A percentile compares a stretch with the other conserved stretches of the same genome.
These are phyloP conservation scores for Rosa persica DNA, from an alignment of 306 rosid species.

Conservation along the genomic window DNA sequence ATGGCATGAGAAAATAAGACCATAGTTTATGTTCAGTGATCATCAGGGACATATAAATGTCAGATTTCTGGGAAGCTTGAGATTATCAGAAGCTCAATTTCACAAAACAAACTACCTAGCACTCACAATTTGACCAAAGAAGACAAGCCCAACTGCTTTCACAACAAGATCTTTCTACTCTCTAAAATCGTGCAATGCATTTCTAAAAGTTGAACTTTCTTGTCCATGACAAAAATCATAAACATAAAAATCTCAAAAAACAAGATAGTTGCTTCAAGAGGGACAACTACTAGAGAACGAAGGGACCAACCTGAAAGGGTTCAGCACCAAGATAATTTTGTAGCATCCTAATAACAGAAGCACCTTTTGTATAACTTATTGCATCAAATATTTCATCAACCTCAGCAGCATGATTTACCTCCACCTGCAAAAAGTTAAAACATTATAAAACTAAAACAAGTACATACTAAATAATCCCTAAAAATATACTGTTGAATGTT, in stretches of 20 bases:
- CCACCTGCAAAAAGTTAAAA: conserved; percentile 55
- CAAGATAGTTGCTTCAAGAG: background rate
- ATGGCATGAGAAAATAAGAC: background rate
- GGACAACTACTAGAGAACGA: conserved; percentile 8
- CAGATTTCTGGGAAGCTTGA: background rate
- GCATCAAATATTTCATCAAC: conserved; percentile 93
- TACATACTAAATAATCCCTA: background rate
- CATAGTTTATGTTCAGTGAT: background rate
- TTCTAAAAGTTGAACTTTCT: background rate
- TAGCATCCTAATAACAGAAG: conserved; percentile 90
- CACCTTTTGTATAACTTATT: conserved; percentile 86
- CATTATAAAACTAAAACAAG: background rate
- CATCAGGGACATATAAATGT: background rate
- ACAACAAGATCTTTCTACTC: background rate
- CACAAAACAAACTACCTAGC: background rate
- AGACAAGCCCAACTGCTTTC: background rate
- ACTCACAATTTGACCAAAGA: background rate
- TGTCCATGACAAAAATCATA: background rate
- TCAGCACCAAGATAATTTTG: conserved; percentile 94
- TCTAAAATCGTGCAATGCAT: background rate
- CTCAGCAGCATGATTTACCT: conserved; percentile 81
- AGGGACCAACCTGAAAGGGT: conserved; percentile 71
- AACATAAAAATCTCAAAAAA: background rate
- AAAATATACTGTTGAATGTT: background rate
- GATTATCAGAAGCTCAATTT: background rate